These are phyloP conservation scores for Lactarius deliciosus DNA, from an alignment of 768 basidiomycete species.

Conservation along the genomic window DNA sequence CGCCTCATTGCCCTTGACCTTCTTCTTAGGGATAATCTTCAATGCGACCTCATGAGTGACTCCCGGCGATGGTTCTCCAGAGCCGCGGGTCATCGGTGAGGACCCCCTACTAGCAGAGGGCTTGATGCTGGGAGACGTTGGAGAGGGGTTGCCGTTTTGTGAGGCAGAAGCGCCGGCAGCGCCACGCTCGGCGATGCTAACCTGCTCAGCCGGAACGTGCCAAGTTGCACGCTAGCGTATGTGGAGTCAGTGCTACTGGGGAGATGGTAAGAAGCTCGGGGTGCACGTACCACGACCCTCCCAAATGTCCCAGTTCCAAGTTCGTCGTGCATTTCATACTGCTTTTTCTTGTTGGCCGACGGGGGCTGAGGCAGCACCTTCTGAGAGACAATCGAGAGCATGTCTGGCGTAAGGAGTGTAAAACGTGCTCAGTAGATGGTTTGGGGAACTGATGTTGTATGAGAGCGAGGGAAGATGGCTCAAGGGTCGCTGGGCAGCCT, in stretches of 20 bases:
- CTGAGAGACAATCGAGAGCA: slow-evolving; percentile 41
- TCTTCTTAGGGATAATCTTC: slow-evolving; percentile 94
- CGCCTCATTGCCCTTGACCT: slow-evolving; percentile 87
- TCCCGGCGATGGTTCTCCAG: slow-evolving; percentile 33
- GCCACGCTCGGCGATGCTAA: slow-evolving; percentile 55
- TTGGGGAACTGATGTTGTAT: no score
- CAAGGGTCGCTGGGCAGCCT: not conserved
- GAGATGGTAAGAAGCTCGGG: slow-evolving; percentile 1
- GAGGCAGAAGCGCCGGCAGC: slow-evolving; percentile 43
- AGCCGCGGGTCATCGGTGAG: slow-evolving; percentile 30
- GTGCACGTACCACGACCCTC: slow-evolving; percentile 70
- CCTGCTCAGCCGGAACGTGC: slow-evolving; percentile 66
- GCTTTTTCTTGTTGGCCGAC: slow-evolving; percentile 84
- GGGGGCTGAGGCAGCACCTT: slow-evolving; percentile 78
- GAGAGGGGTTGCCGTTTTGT: not conserved
- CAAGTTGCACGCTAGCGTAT: slow-evolving; percentile 65
- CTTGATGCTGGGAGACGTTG: slow-evolving; percentile 10
- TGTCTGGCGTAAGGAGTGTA: not conserved
- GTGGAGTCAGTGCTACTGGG: not conserved
- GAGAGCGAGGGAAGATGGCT: no score
- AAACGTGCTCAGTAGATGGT: not conserved
- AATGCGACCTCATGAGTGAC: slow-evolving; percentile 73
- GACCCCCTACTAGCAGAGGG: slow-evolving; percentile 34
- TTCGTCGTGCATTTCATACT: slow-evolving; percentile 68
- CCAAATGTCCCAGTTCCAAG: slow-evolving; percentile 88